Evolutionary conservation across 306 rosid genomes (phyloP), one percentile per base, ranked within the genome.

Genomic region (Cucurbita moschata): DNA sequence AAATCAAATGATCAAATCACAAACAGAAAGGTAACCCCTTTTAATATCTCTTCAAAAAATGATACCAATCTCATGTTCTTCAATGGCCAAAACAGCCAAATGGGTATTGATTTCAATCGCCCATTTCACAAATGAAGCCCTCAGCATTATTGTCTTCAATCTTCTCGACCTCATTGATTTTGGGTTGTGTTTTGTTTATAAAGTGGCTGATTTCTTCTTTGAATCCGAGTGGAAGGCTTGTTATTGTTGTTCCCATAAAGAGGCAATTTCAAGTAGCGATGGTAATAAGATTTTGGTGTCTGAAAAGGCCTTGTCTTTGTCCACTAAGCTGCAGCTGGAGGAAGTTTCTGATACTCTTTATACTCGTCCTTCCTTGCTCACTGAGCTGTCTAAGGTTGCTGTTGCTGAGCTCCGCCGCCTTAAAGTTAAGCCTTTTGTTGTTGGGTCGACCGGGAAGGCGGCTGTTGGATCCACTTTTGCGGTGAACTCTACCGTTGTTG

Each of bases 311-410:
- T 91, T 89, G 73, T 88, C 96, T 0, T 84, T 78, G 40, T 87
- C 96, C 0, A 82, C 80, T 0, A 91, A 82, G 75, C 82, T 95
- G 6, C 88, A 80, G 8, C 64, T 95, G 3, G 99, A 91, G 73
- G 97, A 95, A 73, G 90, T 95, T 57, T 95, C 99, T 0, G 96
- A 91, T 54, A 95, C 99, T 4, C 96, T 95, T 7, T 91, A 85
- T 46, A 84, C 91, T 1, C 79, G 99, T 5, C 96, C 99, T 47
- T 88, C 90, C 0, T 35, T 89, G 43, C 78, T 93, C 12, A 83
- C 92, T 0, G 91, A 92, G 72, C 84, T 89, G 5, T 92, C 97
- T 3, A 92, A 77, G 67, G 12, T 83, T 30, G 35, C 35, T 30
- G 35, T 30, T 2, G 3, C 35, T 30, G 35, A 30, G 35, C 35